Base-by-base conservation (phyloP, 2,329 filamentous ascomycete genomes). In the Fusarium napiforme region DNA sequence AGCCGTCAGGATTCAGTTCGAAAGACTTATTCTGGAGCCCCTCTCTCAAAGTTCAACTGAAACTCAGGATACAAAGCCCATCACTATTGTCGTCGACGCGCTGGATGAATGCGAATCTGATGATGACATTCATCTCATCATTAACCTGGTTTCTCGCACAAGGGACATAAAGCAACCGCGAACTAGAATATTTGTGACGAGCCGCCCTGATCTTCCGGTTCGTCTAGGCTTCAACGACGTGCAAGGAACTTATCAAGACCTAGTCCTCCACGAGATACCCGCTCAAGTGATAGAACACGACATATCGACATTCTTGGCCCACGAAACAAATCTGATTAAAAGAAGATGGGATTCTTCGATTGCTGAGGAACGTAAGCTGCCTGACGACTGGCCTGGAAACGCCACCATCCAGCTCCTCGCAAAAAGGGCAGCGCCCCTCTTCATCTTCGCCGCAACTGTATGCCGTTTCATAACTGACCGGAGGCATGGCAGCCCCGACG, bases 181-280 rank as follows among this genome's bases (percentile, higher is more conserved):
- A 9, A 19, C 1, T 3, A 79, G 45, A 5, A 5, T 71, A 4
- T 84, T 86, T 34, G 23, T 86, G 1, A 86, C 84, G 0, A 86
- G 84, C 47, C 77, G 84, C 16, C 84, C 84, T 0, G 82, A 86
- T 28, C 60, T 83, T 3, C 79, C 80, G 0, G 79, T 85, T 28
- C 80, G 81, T 0, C 72, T 82, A 18, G 80, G 82, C 0, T 85
- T 87, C 42, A 60, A 60, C 0, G 15, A 72, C 3, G 74, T 83
- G 9, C 19, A 72, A 6, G 78, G 76, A 2, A 28, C 26, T 0
- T 75, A 78, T 34, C 50, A 49, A 18, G 42, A 77, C 40, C 2
- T 80, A 78, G 59, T 78, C 4, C 80, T 86, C 6, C 82, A 86
- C 26, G 70, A 84, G 12, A 78, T 85, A 26, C 64, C 77, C 0